Evolutionary conservation across 352 stramenopile species (phyloP), one percentile per base, ranked within the genome.

Genomic region (Globisporangium apiculatum): DNA sequence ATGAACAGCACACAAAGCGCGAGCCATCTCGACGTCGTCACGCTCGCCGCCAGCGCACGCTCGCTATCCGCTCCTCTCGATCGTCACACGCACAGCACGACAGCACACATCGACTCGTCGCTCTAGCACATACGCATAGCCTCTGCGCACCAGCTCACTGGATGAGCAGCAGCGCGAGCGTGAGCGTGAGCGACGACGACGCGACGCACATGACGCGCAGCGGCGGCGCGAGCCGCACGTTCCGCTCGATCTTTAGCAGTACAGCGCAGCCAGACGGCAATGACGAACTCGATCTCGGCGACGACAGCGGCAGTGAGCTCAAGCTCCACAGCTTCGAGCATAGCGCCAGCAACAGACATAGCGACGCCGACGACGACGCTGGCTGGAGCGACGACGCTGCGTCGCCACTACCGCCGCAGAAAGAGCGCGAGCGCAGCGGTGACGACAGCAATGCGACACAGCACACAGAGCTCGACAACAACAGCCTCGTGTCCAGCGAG

Each of bases 211-310:
- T 81, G 75, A 74, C 75, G 64, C 68, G 65, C 59, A 72, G 73
- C 64, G 65, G 62, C 18, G 64, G 75, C 53, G 80, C 80, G 43
- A 81, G 73, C 56, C 71, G 76, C 66, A 90, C 80, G 58, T 90
- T 90, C 67, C 80, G 72, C 54, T 86, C 80, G 52, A 83, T 90
- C 55, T 90, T 88, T 47, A 74, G 69, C 10, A 52, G 64, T 60
- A 46, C 31, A 4, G 11, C 35, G 50, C 36, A 5, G 35, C 50
- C 14, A 15, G 50, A 45, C 31, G 15, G 10, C 50, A 31, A 9
- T 6, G 15, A 47, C 35, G 50, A 31, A 31, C 50, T 47, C 31
- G 18, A 55, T 14, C 35, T 14, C 15, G 15, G 11, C 45, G 45
- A 48, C 7, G 58, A 67, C 53, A 31, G 62, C 37, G n/a, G 18